These are phyloP conservation scores for Mycena floridula DNA, from an alignment of 768 basidiomycete species.

Conservation along the genomic window DNA sequence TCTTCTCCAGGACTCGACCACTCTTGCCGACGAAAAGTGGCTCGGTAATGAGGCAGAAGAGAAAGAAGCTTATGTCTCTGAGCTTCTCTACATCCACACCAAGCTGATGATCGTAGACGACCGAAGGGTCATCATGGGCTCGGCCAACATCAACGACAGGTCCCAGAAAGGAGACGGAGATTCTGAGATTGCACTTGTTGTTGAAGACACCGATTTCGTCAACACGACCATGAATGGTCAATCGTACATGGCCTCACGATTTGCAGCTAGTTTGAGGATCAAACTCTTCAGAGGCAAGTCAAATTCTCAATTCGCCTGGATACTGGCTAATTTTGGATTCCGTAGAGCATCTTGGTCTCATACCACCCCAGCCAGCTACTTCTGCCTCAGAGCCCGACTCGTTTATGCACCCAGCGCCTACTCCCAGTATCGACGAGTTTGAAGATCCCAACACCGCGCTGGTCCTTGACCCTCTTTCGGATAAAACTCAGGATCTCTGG, in stretches of 20 bases:
- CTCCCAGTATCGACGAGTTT: constrained; percentile 63
- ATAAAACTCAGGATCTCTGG: constrained; percentile 56
- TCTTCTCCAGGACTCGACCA: constrained; percentile 55
- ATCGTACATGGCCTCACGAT: constrained; percentile 64
- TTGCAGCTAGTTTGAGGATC: constrained; percentile 80
- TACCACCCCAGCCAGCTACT: constrained; percentile 59
- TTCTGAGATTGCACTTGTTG: constrained; percentile 89
- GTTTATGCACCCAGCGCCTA: constrained; percentile 80
- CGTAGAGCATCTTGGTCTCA: constrained; percentile 82
- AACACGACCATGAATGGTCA: constrained; percentile 73
- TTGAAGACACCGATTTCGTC: constrained; percentile 83
- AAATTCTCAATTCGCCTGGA: constrained; percentile 4
- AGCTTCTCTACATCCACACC: constrained; percentile 76
- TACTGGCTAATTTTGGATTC: constrained; percentile 1
- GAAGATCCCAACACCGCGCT: constrained; percentile 47
- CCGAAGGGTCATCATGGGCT: constrained; percentile 85
- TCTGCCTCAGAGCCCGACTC: constrained; percentile 31
- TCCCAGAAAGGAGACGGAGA: constrained; percentile 90
- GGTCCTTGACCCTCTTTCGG: constrained; percentile 76
- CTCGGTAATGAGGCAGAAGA: constrained; percentile 80
- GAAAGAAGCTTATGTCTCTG: constrained; percentile 74
- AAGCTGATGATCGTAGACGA: constrained; percentile 97
- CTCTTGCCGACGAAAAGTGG: constrained; percentile 77
- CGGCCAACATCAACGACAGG: constrained; percentile 89
- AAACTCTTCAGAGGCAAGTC: constrained; percentile 71